Evolutionary conservation across 805 yeast genomes (phyloP), one percentile per base, ranked within the genome.

Genomic region (Vanderwaltozyma polyspora): DNA sequence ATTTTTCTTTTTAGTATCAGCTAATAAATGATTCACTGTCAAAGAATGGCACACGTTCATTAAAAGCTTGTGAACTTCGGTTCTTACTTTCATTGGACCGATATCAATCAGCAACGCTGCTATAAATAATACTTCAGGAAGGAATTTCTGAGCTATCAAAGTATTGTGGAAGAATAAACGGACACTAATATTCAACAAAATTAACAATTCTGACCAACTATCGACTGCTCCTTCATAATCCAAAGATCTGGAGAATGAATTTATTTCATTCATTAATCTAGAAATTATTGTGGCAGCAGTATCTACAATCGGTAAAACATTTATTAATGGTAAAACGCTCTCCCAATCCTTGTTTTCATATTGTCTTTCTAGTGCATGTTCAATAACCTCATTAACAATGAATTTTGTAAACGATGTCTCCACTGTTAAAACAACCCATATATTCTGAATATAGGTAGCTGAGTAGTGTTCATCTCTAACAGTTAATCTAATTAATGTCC

Each of bases 21-120:
- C 50, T 16, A 79, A 52, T 19, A 61, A 58, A 2, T 74, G 74
- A 38, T 71, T 75, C n/a, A 74, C 65, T 13, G 74, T 61, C 43
- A 77, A 75, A 1, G 87, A 70, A 46, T 81, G 89, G 25, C 82
- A 65, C 3, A 78, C 65, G 46, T 81, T 78, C 44, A 76, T 64
- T n/a, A 78, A 53, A 32, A 82, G 52, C 39, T 71, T 72, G 43
- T 78, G 76, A 29, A 81, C 60, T 23, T 62, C 73, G 13, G 55
- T 52, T 33, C 93, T 72, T 42, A 83, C 66, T 24, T 75, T 60
- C 6, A 58, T 34, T 10, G 71, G 68, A 5, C 72, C 72, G 23
- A 63, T 55, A 45, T 67, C 69, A 23, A 67, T 53, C 31, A 67
- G 70, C 12, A 79, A 60, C 1, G 86, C 67, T 18, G 78, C 68